A percentile compares a stretch with the other conserved stretches of the same genome.
These are phyloP conservation scores for Petasospora fabianii DNA, from an alignment of 1,139 yeast genomes.

Conservation along the genomic window DNA sequence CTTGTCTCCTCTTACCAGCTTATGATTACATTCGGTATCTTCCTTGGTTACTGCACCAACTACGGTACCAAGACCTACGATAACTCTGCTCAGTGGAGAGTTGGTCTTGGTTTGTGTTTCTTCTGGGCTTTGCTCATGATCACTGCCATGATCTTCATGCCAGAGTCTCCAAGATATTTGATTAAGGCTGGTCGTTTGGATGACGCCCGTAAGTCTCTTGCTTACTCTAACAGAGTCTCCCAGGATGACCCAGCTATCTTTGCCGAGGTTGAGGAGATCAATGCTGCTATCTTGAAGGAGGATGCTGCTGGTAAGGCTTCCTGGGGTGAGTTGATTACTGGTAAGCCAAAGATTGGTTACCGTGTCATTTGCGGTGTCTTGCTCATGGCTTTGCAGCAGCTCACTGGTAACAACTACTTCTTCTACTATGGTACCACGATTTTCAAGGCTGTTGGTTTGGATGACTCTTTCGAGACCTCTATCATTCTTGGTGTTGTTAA, in stretches of 20 bases:
- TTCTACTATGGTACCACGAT: constrained; percentile 79
- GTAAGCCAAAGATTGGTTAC: constrained; percentile 51
- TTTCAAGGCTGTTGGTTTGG: constrained; percentile 71
- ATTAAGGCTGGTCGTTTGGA: constrained; percentile 51
- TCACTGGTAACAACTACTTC: constrained; percentile 78
- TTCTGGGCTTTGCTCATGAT: constrained; percentile 41
- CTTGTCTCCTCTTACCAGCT: constrained; percentile 62
- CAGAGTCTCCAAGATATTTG: constrained; percentile 77
- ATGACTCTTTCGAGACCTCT: constrained; percentile 71
- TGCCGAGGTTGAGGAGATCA: constrained; percentile 56
- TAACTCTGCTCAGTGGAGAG: constrained; percentile 58
- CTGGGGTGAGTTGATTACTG: constrained; percentile 63
- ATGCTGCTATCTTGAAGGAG: constrained; percentile 63
- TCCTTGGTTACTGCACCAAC: constrained; percentile 61
- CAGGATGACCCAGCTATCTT: constrained; percentile 55
- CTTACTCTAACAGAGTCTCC: constrained; percentile 53
- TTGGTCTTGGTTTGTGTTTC: constrained; percentile 54
- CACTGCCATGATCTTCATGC: constrained; percentile 61
- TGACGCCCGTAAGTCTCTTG: constrained; percentile 57
- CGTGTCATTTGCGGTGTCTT: constrained; percentile 63
- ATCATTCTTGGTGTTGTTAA: constrained; percentile 77
- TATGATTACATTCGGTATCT: constrained; percentile 53
- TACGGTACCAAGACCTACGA: constrained; percentile 51
- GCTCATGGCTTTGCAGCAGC: constrained; percentile 69
- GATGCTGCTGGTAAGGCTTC: constrained; percentile 61